Base-by-base conservation (phyloP, 352 stramenopile genomes). In the Globisporangium paroecandrum region DNA sequence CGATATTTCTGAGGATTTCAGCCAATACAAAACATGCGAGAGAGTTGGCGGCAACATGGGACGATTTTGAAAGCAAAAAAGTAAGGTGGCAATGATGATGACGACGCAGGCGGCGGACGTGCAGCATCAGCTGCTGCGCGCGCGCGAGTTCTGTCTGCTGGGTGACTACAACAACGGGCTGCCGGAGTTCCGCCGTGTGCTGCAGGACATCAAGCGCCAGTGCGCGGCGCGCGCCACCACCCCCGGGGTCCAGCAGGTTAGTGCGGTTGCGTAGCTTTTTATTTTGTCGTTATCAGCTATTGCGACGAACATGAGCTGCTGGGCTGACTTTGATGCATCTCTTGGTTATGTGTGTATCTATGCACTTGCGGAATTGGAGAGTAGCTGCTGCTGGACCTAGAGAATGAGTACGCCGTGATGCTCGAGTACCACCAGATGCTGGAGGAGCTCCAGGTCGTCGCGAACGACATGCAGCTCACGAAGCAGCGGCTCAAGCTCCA, bases 121-220 rank as follows among this genome's bases (percentile, higher is more conserved):
- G 22, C 65, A 70, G 24, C 71, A 77, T 15, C 71, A 71, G 54
- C 74, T 91, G 22, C 63, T 90, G 65, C 79, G 81, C 15, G 81
- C 81, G 29, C 57, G 82, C 25, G 83, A 90, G 75, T 71, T 90
- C 57, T 91, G 79, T 74, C 74, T 90, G 15, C 58, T 90, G 5
- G 83, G 81, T 34, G 78, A 91, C 57, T 91, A 89, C 61, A 78
- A 84, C 4, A 62, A 32, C 2, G 81, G 83, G 1, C 64, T 90
- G 10, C 56, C 59, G 8, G 80, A 85, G 68, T 87, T 87, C 60
- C 68, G 65, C 22, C 57, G 65, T 4, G 74, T 77, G n/a, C 41
- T 77, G 41, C 69, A 75, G 61, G 67, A 71, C 18, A 41, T 88
- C 20, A 68, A 83, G 70, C 66, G 55, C 20, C 72, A 83, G 62